Evolutionary conservation across 106 monocot genomes (phyloP).

Genomic region (Dendrobium huoshanense): DNA sequence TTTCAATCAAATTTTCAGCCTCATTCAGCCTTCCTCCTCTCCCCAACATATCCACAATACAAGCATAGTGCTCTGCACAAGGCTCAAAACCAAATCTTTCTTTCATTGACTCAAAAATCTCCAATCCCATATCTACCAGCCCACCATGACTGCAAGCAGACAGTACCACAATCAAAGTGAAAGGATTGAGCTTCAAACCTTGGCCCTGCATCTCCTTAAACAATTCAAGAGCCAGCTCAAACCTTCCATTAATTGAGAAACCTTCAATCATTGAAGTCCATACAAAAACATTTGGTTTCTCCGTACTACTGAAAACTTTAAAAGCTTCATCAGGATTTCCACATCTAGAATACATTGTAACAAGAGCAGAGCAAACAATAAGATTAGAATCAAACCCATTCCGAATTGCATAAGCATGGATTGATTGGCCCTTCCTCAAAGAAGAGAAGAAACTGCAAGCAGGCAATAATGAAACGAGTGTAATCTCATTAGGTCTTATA

Average conservation of each 20-base stretch:
- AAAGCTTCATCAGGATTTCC: constrained; percentile 31
- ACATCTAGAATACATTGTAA: constrained; percentile 44
- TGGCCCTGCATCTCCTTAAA: constrained; percentile 27
- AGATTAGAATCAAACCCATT: constrained; percentile 27
- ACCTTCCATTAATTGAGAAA: constrained; percentile 28
- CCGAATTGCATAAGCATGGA: constrained; percentile 38
- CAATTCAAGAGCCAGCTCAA: constrained; percentile 17
- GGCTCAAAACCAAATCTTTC: constrained; percentile 32
- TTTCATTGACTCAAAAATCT: constrained; percentile 29
- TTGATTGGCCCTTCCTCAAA: constrained; percentile 36
- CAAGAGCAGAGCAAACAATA: constrained; percentile 27
- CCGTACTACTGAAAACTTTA: constrained; percentile 16
- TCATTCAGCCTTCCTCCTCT: constrained; percentile 38
- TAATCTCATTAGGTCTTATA: constrained; percentile 38
- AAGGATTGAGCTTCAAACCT: constrained; percentile 26
- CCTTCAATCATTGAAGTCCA: constrained; percentile 60
- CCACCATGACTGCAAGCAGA: constrained; percentile 50
- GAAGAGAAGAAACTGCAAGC: constrained; percentile 43
- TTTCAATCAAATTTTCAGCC: constrained; percentile 30
- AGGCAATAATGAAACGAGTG: constrained; percentile 39
- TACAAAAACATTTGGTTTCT: constrained; percentile 22
- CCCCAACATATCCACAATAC: constrained; percentile 43
- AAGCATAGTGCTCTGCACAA: constrained; percentile 31
- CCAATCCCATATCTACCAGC: constrained; percentile 24
- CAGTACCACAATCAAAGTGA: constrained; percentile 43